These are phyloP conservation scores for Sisymbrium altissimum DNA, from an alignment of 345 rosid species.

Conservation along the genomic window DNA sequence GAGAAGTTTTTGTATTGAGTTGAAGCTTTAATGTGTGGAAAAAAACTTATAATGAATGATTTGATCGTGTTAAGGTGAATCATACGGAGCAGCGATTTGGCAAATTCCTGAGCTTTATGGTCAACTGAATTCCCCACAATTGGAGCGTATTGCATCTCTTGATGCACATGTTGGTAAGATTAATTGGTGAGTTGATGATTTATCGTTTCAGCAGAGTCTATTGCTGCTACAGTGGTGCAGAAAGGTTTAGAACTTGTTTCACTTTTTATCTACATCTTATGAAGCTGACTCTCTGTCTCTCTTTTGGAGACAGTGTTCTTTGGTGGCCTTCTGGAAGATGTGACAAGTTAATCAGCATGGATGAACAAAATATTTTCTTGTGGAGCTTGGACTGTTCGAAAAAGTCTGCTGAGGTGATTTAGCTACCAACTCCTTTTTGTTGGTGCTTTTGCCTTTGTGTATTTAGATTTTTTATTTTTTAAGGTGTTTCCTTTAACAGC, in stretches of 20 bases:
- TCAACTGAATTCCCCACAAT: slow-evolving; percentile 74
- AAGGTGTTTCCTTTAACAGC: too few species aligned
- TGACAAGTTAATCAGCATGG: slow-evolving; percentile 84
- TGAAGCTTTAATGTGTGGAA: background rate
- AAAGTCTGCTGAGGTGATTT: slow-evolving; percentile 69
- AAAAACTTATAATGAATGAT: background rate
- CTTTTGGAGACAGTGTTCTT: slow-evolving; percentile 47
- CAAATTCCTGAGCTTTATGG: slow-evolving; percentile 96
- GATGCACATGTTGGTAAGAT: slow-evolving; percentile 79
- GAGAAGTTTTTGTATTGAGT: background rate
- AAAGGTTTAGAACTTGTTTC: background rate
- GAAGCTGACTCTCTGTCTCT: background rate
- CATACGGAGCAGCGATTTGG: slow-evolving; percentile 91
- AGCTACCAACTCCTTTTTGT: too few species aligned
- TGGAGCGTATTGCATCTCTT: slow-evolving; percentile 78
- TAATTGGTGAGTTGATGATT: slow-evolving; percentile 58
- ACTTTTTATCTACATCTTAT: background rate
- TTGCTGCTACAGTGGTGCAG: background rate
- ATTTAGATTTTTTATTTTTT: too few species aligned
- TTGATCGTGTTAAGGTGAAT: slow-evolving; percentile 48
- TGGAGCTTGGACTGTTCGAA: slow-evolving; percentile 80
- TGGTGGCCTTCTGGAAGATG: slow-evolving; percentile 92
- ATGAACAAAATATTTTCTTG: slow-evolving; percentile 63
- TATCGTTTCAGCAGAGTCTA: background rate
- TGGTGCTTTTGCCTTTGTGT: too few species aligned